Evolutionary conservation across 306 rosid genomes (phyloP).

Genomic region (Arachis hypogaea): DNA sequence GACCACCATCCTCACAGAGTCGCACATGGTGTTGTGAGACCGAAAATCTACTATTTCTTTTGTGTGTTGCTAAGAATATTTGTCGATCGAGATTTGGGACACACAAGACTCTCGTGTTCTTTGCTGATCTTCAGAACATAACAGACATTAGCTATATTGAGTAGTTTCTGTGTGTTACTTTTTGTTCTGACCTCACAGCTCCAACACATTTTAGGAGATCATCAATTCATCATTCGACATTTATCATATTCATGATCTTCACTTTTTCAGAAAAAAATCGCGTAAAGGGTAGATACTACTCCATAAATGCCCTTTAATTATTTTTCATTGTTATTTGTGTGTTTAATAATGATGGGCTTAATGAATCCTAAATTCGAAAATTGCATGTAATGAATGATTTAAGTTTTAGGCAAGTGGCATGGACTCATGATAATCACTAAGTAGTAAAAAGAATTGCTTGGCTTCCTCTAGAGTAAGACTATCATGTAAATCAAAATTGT

Average conservation of each 20-base stretch:
- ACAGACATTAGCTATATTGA: slow-evolving; percentile 20
- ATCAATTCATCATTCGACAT: slow-evolving; percentile 6
- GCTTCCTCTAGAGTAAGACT: too few species aligned
- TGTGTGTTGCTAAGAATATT: not conserved
- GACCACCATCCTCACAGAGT: slow-evolving; percentile 25
- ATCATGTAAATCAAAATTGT: too few species aligned
- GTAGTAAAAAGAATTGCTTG: too few species aligned
- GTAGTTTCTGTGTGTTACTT: not conserved
- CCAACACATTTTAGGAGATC: slow-evolving; percentile 23
- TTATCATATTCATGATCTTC: slow-evolving; percentile 34
- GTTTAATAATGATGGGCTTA: too few species aligned
- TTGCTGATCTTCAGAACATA: slow-evolving; percentile 27
- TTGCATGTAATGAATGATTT: not conserved
- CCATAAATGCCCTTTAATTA: not conserved
- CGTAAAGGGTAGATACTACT: too few species aligned
- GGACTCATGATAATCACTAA: too few species aligned
- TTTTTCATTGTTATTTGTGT: not conserved
- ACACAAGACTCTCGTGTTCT: slow-evolving; percentile 42
- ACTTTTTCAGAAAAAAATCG: slow-evolving; percentile 14
- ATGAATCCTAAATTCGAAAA: not conserved
- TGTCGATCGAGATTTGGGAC: not conserved
- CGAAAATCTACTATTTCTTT: not conserved
- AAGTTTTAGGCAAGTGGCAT: too few species aligned
- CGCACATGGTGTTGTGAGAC: slow-evolving; percentile 35
- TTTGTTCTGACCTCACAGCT: slow-evolving; percentile 32